A percentile compares a stretch with the other conserved stretches of the same genome.
These are phyloP conservation scores for Ilex asprella DNA, from an alignment of 257 asterid species.

Conservation along the genomic window DNA sequence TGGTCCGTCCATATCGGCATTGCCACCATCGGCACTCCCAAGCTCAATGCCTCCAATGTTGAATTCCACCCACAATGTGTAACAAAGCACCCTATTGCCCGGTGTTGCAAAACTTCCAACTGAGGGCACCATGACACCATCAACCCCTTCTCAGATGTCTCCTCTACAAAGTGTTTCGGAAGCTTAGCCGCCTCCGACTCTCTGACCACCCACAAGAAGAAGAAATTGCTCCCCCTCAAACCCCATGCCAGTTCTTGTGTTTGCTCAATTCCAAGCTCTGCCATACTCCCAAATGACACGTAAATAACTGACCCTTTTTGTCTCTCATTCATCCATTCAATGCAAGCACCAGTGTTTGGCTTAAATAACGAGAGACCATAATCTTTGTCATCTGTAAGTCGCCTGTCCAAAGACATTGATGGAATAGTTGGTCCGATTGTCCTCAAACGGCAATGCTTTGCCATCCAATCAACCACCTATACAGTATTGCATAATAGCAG, in stretches of 20 bases:
- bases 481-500: too few relatives aligned
- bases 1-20: constrained; percentile 47
- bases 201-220: constrained; percentile 42
- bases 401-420: constrained; percentile 11
- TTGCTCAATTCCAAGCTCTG: constrained; percentile 8
- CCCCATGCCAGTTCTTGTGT: constrained; percentile 29
- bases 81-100: constrained; percentile 37
- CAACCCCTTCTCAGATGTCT: constrained; percentile 8
- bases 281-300: constrained; percentile 37
- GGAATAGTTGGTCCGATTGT: constrained; percentile 28
- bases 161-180: constrained; percentile 11
- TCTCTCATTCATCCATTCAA: constrained; percentile 26
- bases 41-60: constrained; percentile 35
- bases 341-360: constrained; percentile 21
- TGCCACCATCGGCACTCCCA: constrained; percentile 35
- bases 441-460: constrained; percentile 10
- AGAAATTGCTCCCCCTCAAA: constrained; percentile 14
- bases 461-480: constrained; percentile 28
- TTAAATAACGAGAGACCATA: constrained; percentile 31
- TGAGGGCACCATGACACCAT: constrained; percentile 26
- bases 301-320: constrained; percentile 25
- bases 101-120: constrained; percentile 19
- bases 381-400: constrained; percentile 18
- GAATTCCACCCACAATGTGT: constrained; percentile 61
- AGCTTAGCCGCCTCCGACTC: constrained; percentile 15